Evolutionary conservation across 495 filamentous ascomycete genomes (phyloP), one percentile per base, ranked within the genome.

Genomic region (Tuber calosporum): DNA sequence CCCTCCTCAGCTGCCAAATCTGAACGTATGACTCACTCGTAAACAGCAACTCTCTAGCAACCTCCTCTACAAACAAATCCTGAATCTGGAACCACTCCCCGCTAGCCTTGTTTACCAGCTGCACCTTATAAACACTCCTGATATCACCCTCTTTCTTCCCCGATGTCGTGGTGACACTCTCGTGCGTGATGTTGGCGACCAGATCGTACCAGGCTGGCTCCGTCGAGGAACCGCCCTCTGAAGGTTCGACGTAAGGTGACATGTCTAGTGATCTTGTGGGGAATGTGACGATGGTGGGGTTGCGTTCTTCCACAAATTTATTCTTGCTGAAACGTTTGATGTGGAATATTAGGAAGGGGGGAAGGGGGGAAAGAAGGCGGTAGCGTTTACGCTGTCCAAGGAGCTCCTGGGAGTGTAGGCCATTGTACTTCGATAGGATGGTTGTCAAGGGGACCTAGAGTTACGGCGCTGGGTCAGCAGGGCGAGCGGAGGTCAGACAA

Each of bases 281-380:
- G 83, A 98, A 97, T 13, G 94, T 97, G 72, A 99, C 95, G 81
- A 99, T 99, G 0, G 96, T 98, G 6, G 94, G 95, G 83, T 98
- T 99, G 43, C 95, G 91, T 83, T 99, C 96, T 4, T 89, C 85
- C 40, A 98, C 92, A 82, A 98, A 98, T 76, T 97, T 94, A 85
- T 99, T 99, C 73, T 90, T 88, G 79, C 88, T 91, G 87, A 99
- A 99, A 58, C 95, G 92, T 83, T 98, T 98, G 85, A 99, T 90
- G 84, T 98, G 94, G 84, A 99, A 94, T 45, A 96, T 85, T 26
- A 99, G 87, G 79, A 90, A 98, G 1, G 94, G 96, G 0, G 95
- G 95, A 0, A 98, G 86, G 1, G 96, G 96, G 81, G 97, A 95
- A 66, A 97, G 85, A 3, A 99, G 87, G 11, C 96, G 90, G 83